Evolutionary conservation across 495 filamentous ascomycete species (phyloP), one percentile per base, ranked within the genome.

Genomic region (Xylaria intraflava): DNA sequence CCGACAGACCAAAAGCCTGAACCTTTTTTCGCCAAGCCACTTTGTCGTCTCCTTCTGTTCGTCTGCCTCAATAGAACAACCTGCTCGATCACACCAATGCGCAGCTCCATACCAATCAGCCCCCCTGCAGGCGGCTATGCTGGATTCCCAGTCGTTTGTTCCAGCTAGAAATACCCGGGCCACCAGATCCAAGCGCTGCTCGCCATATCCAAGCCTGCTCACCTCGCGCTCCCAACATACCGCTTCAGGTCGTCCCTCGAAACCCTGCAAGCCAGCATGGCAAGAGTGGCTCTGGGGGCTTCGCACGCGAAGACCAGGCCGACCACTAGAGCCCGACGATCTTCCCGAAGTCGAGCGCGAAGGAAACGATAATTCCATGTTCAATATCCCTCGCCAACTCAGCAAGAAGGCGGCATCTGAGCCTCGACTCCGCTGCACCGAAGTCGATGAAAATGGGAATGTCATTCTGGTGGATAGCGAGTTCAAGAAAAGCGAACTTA

Each of bases 401-500:
- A 76, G 80, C 19, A 78, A 80, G 6, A 92, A 88, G 68, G 81
- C 87, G 1, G 80, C 84, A 8, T 85, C 90, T 55, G 90, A 95
- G 67, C 77, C 88, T 31, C 82, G 85, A 56, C 69, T 98, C 59
- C 79, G 93, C 51, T 98, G 93, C 63, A 98, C 93, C 1, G 93
- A 98, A 69, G 88, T 97, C 59, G 90, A 96, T 60, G 84, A 85
- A 59, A 86, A 88, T 62, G 93, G 93, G n/a, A 84, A 95, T 53
- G 89, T 96, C 33, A 93, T 89, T n/a, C 77, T 96, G 43, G 85
- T 95, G 9, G 93, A 90, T 69, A 91, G 91, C 46, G 93, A 98
- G 68, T 95, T 96, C 69, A 92, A 91, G 70, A 98, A 97, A 76
- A 88, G 81, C 57, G 93, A 98, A 71, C 77, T 98, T 8, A 97